Base-by-base conservation (phyloP, 192 early-diverging fungal genomes). In the Linnemannia hyalina region DNA sequence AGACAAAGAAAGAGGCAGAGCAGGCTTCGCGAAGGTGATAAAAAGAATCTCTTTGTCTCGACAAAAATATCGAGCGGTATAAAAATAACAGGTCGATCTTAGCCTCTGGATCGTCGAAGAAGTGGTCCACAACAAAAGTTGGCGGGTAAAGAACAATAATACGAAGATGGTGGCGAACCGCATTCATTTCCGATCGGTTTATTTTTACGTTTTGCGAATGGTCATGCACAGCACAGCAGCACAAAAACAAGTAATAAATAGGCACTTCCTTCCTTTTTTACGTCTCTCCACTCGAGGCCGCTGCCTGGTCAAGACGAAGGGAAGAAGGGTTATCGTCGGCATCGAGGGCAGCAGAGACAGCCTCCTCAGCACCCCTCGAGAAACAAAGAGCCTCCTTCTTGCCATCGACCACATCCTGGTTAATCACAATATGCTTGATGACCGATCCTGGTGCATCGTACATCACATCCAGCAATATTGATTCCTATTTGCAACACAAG, bases 401-500 rank as follows among this genome's bases (percentile, higher is more conserved):
- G 74, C 91, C 90, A 9, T 82, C 84, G 10, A 92, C 94, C 4
- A 93, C 94, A 22, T 92, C 89, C 65, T 90, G 89, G 70, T 93
- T 92, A 70, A 97, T 91, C 1, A 97, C 93, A 16, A 95, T 90
- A 65, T 95, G 90, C 26, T 89, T 88, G 52, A 95, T 89, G 7
- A 89, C 90, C 9, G 96, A 93, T 13, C 92, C 92, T 3, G 95
- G 95, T 10, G 93, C 91, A 72, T 96, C 95, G 80, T 93, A 97
- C 91, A 97, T 93, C 18, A 95, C 92, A 76, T 96, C 92, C 70
- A 94, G 83, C 42, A 97, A 86, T 15, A 96, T 26, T 0, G 73
- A 90, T 92, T 96, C 95, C 92, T 93, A 85, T 11, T 57, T n/a
- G n/a, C n/a, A n/a, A n/a, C n/a, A 40, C 6, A 40, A 40, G 38